Base-by-base conservation (phyloP, 768 basidiomycete genomes). In the Hydnum rufescens region DNA sequence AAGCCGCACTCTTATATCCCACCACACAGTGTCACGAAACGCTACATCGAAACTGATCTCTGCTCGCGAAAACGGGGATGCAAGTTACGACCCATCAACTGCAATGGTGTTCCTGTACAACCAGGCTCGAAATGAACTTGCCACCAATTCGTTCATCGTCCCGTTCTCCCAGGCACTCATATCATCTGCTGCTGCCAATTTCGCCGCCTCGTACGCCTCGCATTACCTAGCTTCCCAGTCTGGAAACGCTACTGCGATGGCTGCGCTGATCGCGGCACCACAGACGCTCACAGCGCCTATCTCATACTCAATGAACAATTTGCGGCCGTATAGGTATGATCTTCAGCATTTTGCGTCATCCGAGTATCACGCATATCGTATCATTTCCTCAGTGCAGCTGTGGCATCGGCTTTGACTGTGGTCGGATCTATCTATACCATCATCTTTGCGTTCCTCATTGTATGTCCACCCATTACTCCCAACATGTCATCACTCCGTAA, bases 61-160 rank as follows among this genome's bases (percentile, higher is more conserved):
- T 32, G 55, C 55, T 36, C 55, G 55, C n/a, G 19, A 19, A 23
- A 39, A 26, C 5, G 55, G 55, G n/a, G 44, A 55, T 36, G 28
- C 53, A 19, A 46, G 52, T 18, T 55, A 55, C 47, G 32, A 55
- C 34, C 42, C 53, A 2, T 26, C 30, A n/a, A 22, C 31, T 4
- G 36, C 55, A 5, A 42, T 55, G 44, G 25, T 49, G 4, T 31
- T 47, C 32, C 53, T 51, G 30, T 55, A 55, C 29, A 46, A 43
- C 31, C 70, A 71, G 57, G 70, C 66, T 6, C 61, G 71, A 16
- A 64, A 69, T 43, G 71, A 72, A 57, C 63, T 64, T 16, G 70
- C 70, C 1, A 58, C 64, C 5, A 65, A 63, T 4, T 68, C 59
- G 53, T 70, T 64, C 54, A 58, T 72, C 51, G 57, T 68, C 16